Evolutionary conservation across 2,329 filamentous ascomycete genomes (phyloP).

Genomic region (Hymenoscyphus albidus): DNA sequence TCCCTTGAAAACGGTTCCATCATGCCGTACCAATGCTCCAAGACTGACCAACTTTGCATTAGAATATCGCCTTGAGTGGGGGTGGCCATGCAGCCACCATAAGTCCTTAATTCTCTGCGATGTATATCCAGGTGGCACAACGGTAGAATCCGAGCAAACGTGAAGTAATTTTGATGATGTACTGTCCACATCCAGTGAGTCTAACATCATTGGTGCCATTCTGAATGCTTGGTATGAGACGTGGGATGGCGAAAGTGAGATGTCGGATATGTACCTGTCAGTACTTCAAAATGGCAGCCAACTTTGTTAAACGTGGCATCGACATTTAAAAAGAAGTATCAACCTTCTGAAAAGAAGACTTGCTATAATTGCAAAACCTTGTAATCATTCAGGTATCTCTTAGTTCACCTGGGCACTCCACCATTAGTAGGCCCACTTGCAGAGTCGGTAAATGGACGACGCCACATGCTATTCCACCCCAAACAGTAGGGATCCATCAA

Average conservation of each 20-base stretch:
- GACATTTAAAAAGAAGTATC: background rate
- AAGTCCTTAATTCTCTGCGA: slow-evolving; percentile 28
- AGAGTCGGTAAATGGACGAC: background rate
- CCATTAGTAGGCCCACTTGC: background rate
- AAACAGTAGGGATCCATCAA: background rate
- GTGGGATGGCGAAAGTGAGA: background rate
- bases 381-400: background rate
- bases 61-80: slow-evolving; percentile 32
- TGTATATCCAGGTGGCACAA: slow-evolving; percentile 27
- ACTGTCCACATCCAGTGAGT: slow-evolving; percentile 12
- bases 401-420: background rate
- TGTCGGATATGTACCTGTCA: background rate
- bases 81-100: slow-evolving; percentile 35
- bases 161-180: slow-evolving; percentile 5
- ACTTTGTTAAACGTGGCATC: background rate
- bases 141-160: slow-evolving; percentile 30
- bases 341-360: background rate
- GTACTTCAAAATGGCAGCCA: background rate
- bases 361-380: background rate
- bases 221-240: background rate
- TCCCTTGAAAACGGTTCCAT: slow-evolving; percentile 25
- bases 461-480: background rate
- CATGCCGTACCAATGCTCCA: slow-evolving; percentile 30
- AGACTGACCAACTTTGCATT: slow-evolving; percentile 32
- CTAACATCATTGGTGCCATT: slow-evolving; percentile 24